These are phyloP conservation scores for Schwanniomyces occidentalis DNA, from an alignment of 805 yeast species.

Conservation along the genomic window DNA sequence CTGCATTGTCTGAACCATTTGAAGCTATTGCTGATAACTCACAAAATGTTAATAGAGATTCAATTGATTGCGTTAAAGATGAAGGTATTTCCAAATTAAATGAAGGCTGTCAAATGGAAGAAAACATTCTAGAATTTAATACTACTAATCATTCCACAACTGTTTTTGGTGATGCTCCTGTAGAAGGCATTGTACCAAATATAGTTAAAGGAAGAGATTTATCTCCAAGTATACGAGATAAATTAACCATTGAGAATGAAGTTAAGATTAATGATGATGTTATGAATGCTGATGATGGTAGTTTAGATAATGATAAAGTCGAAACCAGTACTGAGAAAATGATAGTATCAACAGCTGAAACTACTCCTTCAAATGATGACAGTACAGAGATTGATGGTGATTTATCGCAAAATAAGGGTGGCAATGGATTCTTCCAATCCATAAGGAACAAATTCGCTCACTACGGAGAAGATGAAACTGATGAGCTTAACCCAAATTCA, in stretches of 20 bases:
- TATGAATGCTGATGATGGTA: constrained; percentile 3
- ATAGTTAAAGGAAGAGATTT: background rate
- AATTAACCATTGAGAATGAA: background rate
- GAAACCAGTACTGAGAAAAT: constrained; percentile 22
- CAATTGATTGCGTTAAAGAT: too few species aligned
- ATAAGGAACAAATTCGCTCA: constrained; percentile 30
- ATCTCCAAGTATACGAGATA: background rate
- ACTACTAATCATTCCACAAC: too few species aligned
- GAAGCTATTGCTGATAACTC: background rate
- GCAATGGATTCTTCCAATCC: constrained; percentile 35
- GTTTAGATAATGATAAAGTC: background rate
- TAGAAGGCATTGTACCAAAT: background rate
- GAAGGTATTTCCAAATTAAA: too few species aligned
- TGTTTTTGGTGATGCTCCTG: background rate
- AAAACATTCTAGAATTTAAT: too few species aligned
- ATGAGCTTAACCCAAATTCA: too few species aligned
- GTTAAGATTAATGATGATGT: background rate
- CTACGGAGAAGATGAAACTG: constrained; percentile 1
- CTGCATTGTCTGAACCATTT: background rate
- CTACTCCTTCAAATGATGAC: constrained; percentile 28
- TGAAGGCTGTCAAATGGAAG: too few species aligned
- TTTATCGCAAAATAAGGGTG: too few species aligned
- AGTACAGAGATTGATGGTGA: too few species aligned
- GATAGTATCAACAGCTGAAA: constrained; percentile 28
- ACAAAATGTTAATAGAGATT: too few species aligned